A percentile compares a stretch with the other conserved stretches of the same genome.
phyloP scores from a whole-genome alignment of 2,329 filamentous ascomycete species.

The Fusarium sp. region DNA sequence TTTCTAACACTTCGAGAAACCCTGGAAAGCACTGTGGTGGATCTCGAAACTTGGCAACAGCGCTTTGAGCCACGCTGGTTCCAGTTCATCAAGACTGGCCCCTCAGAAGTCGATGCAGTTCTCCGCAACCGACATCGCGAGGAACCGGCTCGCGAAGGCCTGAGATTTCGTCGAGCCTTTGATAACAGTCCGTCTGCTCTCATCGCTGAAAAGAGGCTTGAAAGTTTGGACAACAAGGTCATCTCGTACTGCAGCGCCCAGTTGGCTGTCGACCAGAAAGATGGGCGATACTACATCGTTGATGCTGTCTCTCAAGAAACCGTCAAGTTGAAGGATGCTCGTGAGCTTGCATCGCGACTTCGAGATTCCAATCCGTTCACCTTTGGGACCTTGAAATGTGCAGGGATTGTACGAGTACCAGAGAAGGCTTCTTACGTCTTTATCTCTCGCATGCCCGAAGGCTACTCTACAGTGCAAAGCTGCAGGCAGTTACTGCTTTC shows the following conservation, averaged over 20 bases:
- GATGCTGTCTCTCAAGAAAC: neutral
- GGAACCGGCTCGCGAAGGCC: neutral
- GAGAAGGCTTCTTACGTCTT: neutral
- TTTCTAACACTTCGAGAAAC: neutral
- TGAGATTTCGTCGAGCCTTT: constrained; percentile 6
- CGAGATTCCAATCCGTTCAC: neutral
- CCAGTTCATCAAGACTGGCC: neutral
- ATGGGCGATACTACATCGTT: neutral
- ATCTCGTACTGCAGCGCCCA: neutral
- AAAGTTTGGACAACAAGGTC: neutral
- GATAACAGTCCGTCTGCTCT: neutral
- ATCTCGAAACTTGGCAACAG: constrained; percentile 8
- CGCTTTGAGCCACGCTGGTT: constrained; percentile 13
- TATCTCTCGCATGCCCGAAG: neutral
- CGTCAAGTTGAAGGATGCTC: neutral
- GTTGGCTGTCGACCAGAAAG: neutral
- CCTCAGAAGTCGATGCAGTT: neutral
- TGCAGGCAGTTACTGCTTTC: constrained; percentile 1
- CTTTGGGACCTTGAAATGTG: constrained; percentile 1
- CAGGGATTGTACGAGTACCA: neutral
- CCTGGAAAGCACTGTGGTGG: neutral
- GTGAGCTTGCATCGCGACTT: constrained; percentile 4
- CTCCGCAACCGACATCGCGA: neutral
- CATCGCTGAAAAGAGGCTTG: neutral
- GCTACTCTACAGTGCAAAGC: neutral